phyloP scores from a whole-genome alignment of 2,329 filamentous ascomycete species.

The Niveomyces coronatus region DNA sequence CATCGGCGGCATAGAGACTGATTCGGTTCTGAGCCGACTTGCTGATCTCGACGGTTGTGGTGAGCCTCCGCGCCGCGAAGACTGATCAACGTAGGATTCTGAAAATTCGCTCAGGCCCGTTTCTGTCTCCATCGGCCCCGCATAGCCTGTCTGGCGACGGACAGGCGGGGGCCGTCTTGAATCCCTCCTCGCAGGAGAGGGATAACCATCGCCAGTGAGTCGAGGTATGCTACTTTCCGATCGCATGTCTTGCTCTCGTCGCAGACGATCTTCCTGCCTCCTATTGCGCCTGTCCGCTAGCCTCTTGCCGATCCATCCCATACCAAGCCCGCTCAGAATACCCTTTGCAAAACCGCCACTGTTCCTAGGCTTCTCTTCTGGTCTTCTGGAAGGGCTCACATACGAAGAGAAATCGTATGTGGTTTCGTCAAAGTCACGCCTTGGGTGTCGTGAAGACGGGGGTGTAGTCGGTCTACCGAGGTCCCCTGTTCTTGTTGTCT shows the following conservation, averaged over 20 bases:
- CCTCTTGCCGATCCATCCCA: conserved; percentile 59
- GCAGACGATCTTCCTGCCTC: conserved; percentile 37
- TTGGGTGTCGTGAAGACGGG: conserved; percentile 32
- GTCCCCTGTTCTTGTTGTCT: conserved; percentile 36
- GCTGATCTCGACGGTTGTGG: conserved; percentile 18
- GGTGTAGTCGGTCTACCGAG: conserved; percentile 37
- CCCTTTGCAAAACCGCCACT: conserved; percentile 44
- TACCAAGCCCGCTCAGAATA: conserved; percentile 49
- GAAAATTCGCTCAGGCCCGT: conserved; percentile 24
- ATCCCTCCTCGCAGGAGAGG: conserved; percentile 33
- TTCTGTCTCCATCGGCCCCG: conserved; percentile 16
- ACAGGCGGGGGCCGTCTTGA: conserved; percentile 22
- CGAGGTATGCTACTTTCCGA: conserved; percentile 51
- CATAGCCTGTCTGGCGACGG: conserved; percentile 21
- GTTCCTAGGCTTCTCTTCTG: conserved; percentile 30
- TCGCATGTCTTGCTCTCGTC: conserved; percentile 38
- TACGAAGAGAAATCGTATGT: conserved; percentile 53
- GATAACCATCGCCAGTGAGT: conserved; percentile 59
- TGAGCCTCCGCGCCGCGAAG: conserved; percentile 15
- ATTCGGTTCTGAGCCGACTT: conserved; percentile 24
- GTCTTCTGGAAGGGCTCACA: conserved; percentile 50
- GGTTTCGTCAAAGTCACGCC: conserved; percentile 39
- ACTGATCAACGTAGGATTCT: conserved; percentile 23
- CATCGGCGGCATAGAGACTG: conserved; percentile 43
- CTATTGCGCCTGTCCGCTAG: conserved; percentile 45